These are phyloP conservation scores for Apiospora kogelbergensis DNA, from an alignment of 2,329 filamentous ascomycete species.

Conservation along the genomic window DNA sequence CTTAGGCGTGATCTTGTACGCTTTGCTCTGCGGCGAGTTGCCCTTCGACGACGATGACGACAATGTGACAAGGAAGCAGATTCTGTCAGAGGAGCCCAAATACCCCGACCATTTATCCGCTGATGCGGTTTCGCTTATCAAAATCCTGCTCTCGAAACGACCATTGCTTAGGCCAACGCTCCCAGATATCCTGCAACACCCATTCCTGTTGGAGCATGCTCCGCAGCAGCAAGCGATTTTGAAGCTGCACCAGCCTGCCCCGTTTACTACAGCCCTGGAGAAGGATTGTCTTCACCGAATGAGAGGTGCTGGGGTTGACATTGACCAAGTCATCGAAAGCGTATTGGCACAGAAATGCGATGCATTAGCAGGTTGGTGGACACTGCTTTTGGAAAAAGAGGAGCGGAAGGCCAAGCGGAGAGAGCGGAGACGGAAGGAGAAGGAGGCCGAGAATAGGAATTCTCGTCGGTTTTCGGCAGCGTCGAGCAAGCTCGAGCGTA, in stretches of 20 bases:
- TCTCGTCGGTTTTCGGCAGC: slow-evolving; percentile 83
- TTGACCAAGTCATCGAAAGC: slow-evolving; percentile 91
- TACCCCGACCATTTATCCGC: slow-evolving; percentile 79
- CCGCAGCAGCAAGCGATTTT: slow-evolving; percentile 87
- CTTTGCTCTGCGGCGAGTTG: slow-evolving; percentile 78
- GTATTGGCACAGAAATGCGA: slow-evolving; percentile 90
- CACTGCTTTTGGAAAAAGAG: slow-evolving; percentile 90
- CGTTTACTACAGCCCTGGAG: slow-evolving; percentile 83
- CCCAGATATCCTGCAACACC: slow-evolving; percentile 81
- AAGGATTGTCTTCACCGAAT: slow-evolving; percentile 91
- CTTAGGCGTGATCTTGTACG: slow-evolving; percentile 80
- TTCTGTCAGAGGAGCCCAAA: slow-evolving; percentile 80
- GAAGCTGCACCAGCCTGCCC: slow-evolving; percentile 74
- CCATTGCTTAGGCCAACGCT: slow-evolving; percentile 80
- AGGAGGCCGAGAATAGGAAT: slow-evolving; percentile 77
- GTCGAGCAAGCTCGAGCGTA: slow-evolving; percentile 79
- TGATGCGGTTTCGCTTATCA: slow-evolving; percentile 76
- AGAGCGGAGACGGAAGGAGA: slow-evolving; percentile 82
- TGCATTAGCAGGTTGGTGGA: slow-evolving; percentile 93
- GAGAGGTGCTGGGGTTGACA: slow-evolving; percentile 90
- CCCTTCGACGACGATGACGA: slow-evolving; percentile 98
- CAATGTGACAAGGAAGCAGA: slow-evolving; percentile 78
- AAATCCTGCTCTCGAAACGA: slow-evolving; percentile 82
- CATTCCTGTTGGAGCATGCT: slow-evolving; percentile 85
- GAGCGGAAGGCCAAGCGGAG: slow-evolving; percentile 78